Conservation (phyloP, 2,329 filamentous ascomycete species). For the Fusarium burgessii region DNA sequence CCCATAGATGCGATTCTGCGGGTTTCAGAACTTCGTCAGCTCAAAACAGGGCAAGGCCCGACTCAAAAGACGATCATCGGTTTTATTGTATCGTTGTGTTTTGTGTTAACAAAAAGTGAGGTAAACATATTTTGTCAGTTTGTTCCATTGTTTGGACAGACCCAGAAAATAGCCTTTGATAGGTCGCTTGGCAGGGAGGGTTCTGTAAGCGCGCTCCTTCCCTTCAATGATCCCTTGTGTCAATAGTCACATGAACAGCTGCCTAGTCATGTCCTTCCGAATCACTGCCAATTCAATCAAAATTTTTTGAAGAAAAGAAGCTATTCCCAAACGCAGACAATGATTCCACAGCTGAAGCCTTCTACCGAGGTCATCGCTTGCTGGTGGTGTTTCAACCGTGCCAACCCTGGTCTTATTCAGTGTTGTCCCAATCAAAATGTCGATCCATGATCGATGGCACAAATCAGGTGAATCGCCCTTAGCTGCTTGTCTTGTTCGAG, state of each 20-base stretch:
- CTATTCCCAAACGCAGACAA: slow-evolving; percentile 11
- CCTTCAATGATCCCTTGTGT: not conserved
- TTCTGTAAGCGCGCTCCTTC: slow-evolving; percentile 1
- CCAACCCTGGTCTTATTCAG: slow-evolving; percentile 7
- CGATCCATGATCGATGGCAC: slow-evolving; percentile 10
- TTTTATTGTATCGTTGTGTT: slow-evolving; percentile 6
- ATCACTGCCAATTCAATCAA: slow-evolving; percentile 1
- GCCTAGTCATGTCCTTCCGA: not conserved
- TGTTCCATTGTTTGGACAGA: not conserved
- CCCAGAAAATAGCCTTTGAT: slow-evolving; percentile 6
- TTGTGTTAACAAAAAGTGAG: not conserved
- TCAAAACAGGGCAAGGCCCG: slow-evolving; percentile 25
- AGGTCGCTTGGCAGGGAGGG: not conserved
- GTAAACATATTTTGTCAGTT: not conserved
- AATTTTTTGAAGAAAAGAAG: slow-evolving; percentile 13
- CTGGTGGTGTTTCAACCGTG: slow-evolving; percentile 30
- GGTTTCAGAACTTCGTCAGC: slow-evolving; percentile 28
- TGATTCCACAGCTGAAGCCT: not conserved
- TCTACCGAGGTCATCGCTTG: slow-evolving; percentile 10
- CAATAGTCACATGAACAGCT: not conserved
- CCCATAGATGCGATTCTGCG: slow-evolving; percentile 13
- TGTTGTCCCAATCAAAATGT: slow-evolving; percentile 7
- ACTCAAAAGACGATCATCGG: not conserved
- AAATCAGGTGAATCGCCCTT: slow-evolving; percentile 13
- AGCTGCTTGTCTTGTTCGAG: slow-evolving; percentile 25